Conservation (phyloP, 1,139 yeast genomes). For the Lizanozyma gosingica region DNA sequence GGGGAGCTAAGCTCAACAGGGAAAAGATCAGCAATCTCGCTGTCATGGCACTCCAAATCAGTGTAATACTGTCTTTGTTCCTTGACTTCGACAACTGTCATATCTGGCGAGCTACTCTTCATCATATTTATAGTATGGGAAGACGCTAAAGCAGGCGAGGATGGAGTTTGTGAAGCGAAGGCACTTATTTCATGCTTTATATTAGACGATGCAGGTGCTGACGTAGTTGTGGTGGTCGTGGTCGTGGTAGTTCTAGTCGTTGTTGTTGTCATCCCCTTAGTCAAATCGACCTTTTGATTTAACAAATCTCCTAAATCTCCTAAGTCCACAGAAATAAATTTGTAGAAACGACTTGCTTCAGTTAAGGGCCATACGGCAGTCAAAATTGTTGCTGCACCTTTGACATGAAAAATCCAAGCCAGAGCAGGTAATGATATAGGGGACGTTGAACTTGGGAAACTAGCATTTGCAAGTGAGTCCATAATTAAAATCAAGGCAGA, state of each 20-base stretch:
- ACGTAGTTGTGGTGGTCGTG: background rate
- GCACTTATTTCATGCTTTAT: too few species aligned
- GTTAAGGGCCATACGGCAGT: slow-evolving; percentile 94
- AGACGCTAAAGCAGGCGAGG: background rate
- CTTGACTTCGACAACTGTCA: slow-evolving; percentile 8
- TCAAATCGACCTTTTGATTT: slow-evolving; percentile 36
- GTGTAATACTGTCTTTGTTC: slow-evolving; percentile 32
- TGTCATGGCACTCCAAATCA: slow-evolving; percentile 75
- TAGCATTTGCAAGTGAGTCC: slow-evolving; percentile 92
- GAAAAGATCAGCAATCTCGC: slow-evolving; percentile 73
- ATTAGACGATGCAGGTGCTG: too few species aligned
- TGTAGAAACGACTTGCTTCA: slow-evolving; percentile 63
- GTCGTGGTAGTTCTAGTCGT: background rate
- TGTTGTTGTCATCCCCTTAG: slow-evolving; percentile 2
- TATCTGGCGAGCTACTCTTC: slow-evolving; percentile 7
- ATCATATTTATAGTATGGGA: background rate
- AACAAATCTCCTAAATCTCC: slow-evolving; percentile 79
- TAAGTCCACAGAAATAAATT: slow-evolving; percentile 69
- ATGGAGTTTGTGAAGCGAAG: too few species aligned
- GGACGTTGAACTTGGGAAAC: slow-evolving; percentile 56
- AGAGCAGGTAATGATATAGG: slow-evolving; percentile 74
- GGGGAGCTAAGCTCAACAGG: slow-evolving; percentile 83
- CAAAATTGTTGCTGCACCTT: slow-evolving; percentile 91
- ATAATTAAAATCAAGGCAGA: slow-evolving; percentile 80
- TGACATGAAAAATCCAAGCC: slow-evolving; percentile 95